Evolutionary conservation across 2,329 filamentous ascomycete genomes (phyloP).

Genomic region (Cylindrodendrum hubeiense): DNA sequence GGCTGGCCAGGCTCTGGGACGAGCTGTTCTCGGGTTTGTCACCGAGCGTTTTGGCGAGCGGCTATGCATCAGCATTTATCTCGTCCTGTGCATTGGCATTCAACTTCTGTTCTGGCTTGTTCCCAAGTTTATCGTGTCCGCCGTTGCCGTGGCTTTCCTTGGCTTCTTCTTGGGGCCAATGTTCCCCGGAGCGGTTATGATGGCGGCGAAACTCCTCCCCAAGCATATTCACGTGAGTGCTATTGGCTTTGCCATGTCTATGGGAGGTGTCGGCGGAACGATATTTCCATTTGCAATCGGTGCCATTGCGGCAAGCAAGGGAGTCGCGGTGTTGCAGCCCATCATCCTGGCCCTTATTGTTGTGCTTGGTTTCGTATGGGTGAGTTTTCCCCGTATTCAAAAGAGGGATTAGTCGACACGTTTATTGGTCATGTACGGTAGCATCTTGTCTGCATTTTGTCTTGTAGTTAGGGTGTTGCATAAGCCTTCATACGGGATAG

Average conservation of each 20-base stretch:
- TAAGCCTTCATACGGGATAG: neutral
- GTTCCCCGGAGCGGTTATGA: constrained; percentile 79
- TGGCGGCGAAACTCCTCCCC: constrained; percentile 77
- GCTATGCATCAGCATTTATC: constrained; percentile 69
- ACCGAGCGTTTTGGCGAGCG: constrained; percentile 78
- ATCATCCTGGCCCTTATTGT: constrained; percentile 60
- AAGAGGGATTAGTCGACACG: constrained; percentile 43
- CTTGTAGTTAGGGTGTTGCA: neutral
- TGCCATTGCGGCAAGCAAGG: constrained; percentile 66
- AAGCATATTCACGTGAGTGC: constrained; percentile 77
- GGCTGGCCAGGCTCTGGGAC: constrained; percentile 80
- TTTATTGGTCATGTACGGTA: neutral
- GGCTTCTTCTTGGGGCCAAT: constrained; percentile 82
- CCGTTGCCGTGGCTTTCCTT: constrained; percentile 75
- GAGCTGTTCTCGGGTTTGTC: constrained; percentile 76
- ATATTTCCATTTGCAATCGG: constrained; percentile 72
- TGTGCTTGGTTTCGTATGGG: constrained; percentile 50
- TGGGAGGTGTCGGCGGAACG: constrained; percentile 78
- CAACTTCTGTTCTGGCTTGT: constrained; percentile 71
- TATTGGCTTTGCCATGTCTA: constrained; percentile 80
- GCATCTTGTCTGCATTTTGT: neutral
- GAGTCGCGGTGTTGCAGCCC: constrained; percentile 64
- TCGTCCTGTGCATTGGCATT: constrained; percentile 69
- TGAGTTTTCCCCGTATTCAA: constrained; percentile 51
- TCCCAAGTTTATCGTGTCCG: constrained; percentile 68